Base-by-base conservation (phyloP, 2,329 filamentous ascomycete species). In the Aspergillus costaricaensis region DNA sequence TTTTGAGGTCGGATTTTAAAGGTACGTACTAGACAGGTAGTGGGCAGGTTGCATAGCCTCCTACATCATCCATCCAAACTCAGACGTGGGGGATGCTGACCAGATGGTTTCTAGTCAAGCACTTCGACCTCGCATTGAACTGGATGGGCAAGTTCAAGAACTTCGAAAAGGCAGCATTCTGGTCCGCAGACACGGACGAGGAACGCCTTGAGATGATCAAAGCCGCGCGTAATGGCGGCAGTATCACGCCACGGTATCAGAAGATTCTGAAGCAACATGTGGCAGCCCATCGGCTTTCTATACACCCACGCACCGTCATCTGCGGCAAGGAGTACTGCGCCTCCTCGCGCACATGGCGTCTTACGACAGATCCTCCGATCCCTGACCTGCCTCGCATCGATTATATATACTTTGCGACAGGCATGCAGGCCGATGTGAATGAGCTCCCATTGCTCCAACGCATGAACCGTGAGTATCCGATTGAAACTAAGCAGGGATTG, bases 121-220 rank as follows among this genome's bases (percentile, higher is more conserved):
- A 89, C 61, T 94, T 94, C 65, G 91, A 94, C 67, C 83, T 94
- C 23, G 85, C 88, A 59, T 81, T 94, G 1, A 83, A 85, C 51
- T 95, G 91, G 91, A 89, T 94, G 74, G 89, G 88, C 9, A 94
- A 94, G 72, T 94, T 90, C 74, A 87, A 88, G 58, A 94, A 94
- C 71, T 84, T 86, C 57, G 86, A 91, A 66, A 90, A 93, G 71
- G 88, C 90, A 0, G 82, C 83, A 0, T 95, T 93, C 74, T 93
- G 90, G 88, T 86, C 85, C 6, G 89, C 89, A 3, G 89, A 92
- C 66, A 85, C 84, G 5, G 88, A 91, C 61, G 83, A 86, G 68
- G 84, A 93, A 73, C 83, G 90, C 2, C 81, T 88, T 30, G 81
- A 86, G 38, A 89, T 91, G 74, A 82, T 91, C 63, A 81, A 82